Evolutionary conservation across 768 basidiomycete species (phyloP).

Genomic region (Multifurca ochricompacta): DNA sequence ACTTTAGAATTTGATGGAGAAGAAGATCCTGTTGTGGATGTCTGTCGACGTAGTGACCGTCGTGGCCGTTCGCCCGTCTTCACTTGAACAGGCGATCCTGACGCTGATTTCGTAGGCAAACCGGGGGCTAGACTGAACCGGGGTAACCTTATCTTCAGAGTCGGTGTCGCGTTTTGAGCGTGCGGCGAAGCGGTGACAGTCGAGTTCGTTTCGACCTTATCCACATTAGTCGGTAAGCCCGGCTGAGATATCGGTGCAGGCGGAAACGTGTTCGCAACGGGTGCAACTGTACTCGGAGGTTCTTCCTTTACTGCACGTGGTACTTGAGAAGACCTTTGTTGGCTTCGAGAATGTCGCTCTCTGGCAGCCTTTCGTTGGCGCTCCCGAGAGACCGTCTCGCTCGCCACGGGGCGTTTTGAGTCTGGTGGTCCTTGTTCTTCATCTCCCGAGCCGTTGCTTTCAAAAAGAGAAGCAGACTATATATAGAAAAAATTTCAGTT

Average conservation of each 20-base stretch:
- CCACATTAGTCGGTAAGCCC: not conserved
- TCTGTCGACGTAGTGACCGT: constrained; percentile 17
- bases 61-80: constrained; percentile 11
- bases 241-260: not conserved
- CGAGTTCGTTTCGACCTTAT: not conserved
- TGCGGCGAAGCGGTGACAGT: constrained; percentile 4
- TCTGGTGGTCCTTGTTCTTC: constrained; percentile 4
- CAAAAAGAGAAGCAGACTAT: constrained; percentile 7
- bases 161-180: constrained; percentile 1
- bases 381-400: constrained; percentile 2
- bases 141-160: constrained; percentile 17
- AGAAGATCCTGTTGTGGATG: constrained; percentile 16
- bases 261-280: not conserved
- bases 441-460: constrained; percentile 15
- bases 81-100: constrained; percentile 7
- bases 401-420: not conserved
- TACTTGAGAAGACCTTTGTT: not conserved
- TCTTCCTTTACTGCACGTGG: constrained; percentile 5
- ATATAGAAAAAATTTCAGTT: not conserved
- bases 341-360: constrained; percentile 6
- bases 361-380: constrained; percentile 11
- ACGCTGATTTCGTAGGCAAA: constrained; percentile 3
- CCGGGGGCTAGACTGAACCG: constrained; percentile 11
- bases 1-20: constrained; percentile 16
- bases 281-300: not conserved